These are phyloP conservation scores for Austroboletus novae-zelandiae DNA, from an alignment of 1,284 basidiomycete genomes.

Conservation along the genomic window DNA sequence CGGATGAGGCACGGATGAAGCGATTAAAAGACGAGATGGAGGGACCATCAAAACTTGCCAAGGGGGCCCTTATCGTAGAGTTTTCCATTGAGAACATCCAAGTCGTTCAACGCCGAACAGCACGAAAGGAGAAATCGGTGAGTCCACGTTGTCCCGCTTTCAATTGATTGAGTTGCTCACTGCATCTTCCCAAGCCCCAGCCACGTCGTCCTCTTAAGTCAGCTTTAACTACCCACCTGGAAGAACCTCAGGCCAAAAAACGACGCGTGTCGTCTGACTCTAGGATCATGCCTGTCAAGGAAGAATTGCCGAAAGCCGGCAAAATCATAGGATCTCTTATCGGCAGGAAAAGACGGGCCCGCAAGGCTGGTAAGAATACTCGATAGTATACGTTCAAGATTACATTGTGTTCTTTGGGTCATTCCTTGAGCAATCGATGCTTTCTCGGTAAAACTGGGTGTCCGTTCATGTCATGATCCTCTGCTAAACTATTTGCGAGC, in stretches of 20 bases:
- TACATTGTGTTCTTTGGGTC: no score
- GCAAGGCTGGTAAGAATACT: conserved; percentile 41
- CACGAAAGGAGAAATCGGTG: conserved; percentile 37
- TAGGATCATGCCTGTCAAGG: conserved; percentile 18
- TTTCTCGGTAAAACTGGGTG: no score
- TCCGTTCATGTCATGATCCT: no score
- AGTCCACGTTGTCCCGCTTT: background rate
- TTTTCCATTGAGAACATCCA: conserved; percentile 94
- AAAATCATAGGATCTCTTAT: conserved; percentile 48
- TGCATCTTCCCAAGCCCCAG: conserved; percentile 5
- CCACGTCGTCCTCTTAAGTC: conserved; percentile 11
- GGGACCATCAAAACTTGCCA: conserved; percentile 41
- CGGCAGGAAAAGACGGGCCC: conserved; percentile 51
- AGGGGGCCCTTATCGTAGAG: conserved; percentile 79
- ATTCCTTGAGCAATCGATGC: no score
- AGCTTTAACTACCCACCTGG: conserved; percentile 5
- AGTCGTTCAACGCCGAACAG: conserved; percentile 70
- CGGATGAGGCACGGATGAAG: conserved; percentile 49
- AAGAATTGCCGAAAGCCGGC: conserved; percentile 25
- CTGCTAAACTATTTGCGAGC: no score
- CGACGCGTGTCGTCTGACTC: conserved; percentile 27
- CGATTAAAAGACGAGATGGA: conserved; percentile 62
- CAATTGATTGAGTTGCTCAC: background rate
- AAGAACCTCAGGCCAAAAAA: conserved; percentile 42
- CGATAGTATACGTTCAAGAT: conserved; percentile 11